phyloP scores from a whole-genome alignment of 2,329 filamentous ascomycete species.

The Penicillium sp. region DNA sequence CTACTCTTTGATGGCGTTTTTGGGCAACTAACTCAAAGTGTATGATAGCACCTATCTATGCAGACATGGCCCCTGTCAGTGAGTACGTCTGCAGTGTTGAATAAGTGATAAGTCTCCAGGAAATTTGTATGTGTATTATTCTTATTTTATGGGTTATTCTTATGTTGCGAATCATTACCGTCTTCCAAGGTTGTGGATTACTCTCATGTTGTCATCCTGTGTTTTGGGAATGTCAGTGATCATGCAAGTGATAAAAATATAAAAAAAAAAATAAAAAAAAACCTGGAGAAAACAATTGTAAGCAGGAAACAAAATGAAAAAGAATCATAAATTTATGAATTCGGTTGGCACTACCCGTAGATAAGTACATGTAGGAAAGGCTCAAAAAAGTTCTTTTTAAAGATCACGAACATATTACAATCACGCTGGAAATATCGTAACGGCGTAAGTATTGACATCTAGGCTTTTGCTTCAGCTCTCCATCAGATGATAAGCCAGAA shows the following conservation, averaged over 20 bases:
- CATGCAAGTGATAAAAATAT: no score
- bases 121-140: background rate
- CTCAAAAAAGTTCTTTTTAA: background rate
- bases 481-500: slow-evolving; percentile 32
- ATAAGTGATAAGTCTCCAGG: background rate
- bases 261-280: no score
- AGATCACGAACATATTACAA: background rate
- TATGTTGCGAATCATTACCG: no score
- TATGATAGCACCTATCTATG: background rate
- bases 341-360: background rate
- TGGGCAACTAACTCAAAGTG: background rate
- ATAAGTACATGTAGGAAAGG: background rate
- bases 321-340: background rate
- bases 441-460: background rate
- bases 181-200: no score
- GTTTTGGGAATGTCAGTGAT: no score
- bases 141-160: no score
- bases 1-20: background rate
- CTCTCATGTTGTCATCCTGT: no score
- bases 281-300: background rate
- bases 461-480: slow-evolving; percentile 13
- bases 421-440: background rate
- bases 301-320: background rate
- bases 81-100: background rate
- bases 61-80: no score